A percentile compares a stretch with the other conserved stretches of the same genome.
Evolutionary conservation across 1,284 basidiomycete genomes (phyloP).

Genomic region (Leccinum variabile): DNA sequence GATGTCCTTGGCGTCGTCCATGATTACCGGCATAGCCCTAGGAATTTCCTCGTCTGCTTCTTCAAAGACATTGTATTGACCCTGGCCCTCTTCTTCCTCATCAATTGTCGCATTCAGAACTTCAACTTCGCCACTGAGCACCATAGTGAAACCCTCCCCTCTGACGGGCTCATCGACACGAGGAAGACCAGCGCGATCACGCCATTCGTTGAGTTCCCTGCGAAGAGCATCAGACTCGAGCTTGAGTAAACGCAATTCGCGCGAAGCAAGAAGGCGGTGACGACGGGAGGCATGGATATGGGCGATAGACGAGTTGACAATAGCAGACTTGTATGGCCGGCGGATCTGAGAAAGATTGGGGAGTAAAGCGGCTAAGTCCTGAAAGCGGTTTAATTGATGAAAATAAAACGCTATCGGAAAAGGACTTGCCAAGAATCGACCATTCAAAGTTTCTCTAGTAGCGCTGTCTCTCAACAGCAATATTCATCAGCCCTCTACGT

Average conservation of each 20-base stretch:
- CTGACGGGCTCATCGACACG: constrained; percentile 68
- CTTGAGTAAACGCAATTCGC: constrained; percentile 74
- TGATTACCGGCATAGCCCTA: constrained; percentile 16
- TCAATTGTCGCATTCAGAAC: constrained; percentile 51
- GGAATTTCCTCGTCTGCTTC: constrained; percentile 35
- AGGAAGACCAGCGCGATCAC: constrained; percentile 68
- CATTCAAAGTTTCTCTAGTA: constrained; percentile 81
- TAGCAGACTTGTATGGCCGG: constrained; percentile 90
- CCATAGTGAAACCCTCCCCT: constrained; percentile 67
- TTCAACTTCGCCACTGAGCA: constrained; percentile 68
- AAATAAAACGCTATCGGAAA: constrained; percentile 13
- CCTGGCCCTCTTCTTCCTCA: constrained; percentile 54
- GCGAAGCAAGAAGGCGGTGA: constrained; percentile 74
- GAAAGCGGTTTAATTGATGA: constrained; percentile 23
- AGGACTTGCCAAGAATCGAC: constrained; percentile 75
- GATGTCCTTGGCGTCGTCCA: constrained; percentile 35
- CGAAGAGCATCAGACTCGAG: constrained; percentile 79
- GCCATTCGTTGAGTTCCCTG: constrained; percentile 86
- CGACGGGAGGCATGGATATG: constrained; percentile 81
- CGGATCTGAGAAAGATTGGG: constrained; percentile 88
- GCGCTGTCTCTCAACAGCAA: constrained; percentile 86
- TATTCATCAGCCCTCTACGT: not conserved
- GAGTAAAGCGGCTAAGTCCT: constrained; percentile 86
- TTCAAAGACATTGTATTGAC: constrained; percentile 41
- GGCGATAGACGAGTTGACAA: constrained; percentile 89